These are phyloP conservation scores for Malus hybrid DNA, from an alignment of 331 rosid genomes.

Conservation along the genomic window DNA sequence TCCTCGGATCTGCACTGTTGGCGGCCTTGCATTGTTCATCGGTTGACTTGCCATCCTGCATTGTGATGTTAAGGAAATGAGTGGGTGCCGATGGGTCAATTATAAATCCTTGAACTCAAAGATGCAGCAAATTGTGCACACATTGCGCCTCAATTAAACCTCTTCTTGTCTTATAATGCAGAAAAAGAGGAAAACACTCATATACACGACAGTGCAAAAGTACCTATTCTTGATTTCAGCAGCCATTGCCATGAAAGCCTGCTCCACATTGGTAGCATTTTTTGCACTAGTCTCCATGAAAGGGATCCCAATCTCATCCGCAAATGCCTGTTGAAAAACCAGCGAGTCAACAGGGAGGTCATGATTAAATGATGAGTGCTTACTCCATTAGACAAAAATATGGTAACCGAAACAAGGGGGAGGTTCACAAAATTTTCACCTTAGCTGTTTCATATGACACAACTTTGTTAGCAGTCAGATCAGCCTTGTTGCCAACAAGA, in stretches of 20 bases:
- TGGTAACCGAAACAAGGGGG: neutral
- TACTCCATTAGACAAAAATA: neutral
- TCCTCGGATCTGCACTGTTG: constrained; percentile 48
- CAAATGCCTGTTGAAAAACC: constrained; percentile 29
- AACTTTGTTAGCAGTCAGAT: constrained; percentile 43
- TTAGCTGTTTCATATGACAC: constrained; percentile 48
- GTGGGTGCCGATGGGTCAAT: neutral
- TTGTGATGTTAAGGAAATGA: neutral
- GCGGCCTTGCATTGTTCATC: constrained; percentile 38
- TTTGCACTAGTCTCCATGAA: constrained; percentile 56
- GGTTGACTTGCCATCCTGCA: constrained; percentile 59
- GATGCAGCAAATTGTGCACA: neutral
- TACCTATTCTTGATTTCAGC: constrained; percentile 48
- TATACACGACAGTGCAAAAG: neutral
- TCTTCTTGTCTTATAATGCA: neutral
- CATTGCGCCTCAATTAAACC: neutral
- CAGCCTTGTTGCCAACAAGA: constrained; percentile 49
- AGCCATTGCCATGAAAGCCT: constrained; percentile 58
- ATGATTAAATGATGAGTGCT: too few species aligned
- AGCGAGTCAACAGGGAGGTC: neutral
- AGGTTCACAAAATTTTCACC: constrained; percentile 22
- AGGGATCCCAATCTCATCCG: constrained; percentile 52
- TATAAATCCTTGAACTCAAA: neutral
- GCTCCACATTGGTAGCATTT: constrained; percentile 44
- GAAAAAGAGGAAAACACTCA: neutral